Percentiles rank a stretch among this genome's conserved stretches.
Conservation (phyloP, 441 rosid species). For the Sinapis alba region DNA sequence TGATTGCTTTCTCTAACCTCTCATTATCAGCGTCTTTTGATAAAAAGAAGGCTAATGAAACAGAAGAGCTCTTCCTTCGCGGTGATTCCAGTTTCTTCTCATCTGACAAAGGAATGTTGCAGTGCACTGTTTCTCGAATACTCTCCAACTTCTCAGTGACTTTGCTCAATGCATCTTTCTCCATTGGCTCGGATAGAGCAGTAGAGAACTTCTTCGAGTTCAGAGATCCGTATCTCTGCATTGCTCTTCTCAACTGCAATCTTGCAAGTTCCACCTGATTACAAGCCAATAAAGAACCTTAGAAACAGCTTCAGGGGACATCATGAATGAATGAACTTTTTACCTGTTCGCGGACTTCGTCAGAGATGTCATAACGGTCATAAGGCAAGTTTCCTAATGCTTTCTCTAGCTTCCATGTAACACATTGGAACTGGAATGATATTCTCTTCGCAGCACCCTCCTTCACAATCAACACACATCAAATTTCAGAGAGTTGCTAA, state of each 20-base stretch:
- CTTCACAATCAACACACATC: constrained; percentile 48
- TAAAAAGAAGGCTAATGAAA: constrained; percentile 35
- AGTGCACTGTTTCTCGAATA: constrained; percentile 31
- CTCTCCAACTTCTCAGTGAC: constrained; percentile 34
- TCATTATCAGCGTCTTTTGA: constrained; percentile 41
- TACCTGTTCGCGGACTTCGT: constrained; percentile 90
- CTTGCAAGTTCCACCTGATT: constrained; percentile 68
- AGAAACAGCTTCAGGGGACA: not conserved
- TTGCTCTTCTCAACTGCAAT: constrained; percentile 75
- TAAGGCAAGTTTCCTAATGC: constrained; percentile 64
- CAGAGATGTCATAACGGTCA: constrained; percentile 68
- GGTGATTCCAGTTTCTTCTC: constrained; percentile 24
- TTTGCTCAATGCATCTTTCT: constrained; percentile 41
- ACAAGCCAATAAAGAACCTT: constrained; percentile 3
- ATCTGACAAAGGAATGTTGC: constrained; percentile 29
- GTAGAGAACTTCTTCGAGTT: constrained; percentile 48
- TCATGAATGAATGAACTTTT: not conserved
- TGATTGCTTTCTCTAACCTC: constrained; percentile 34
- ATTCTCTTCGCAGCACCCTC: constrained; percentile 68
- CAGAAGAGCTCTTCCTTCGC: constrained; percentile 36
- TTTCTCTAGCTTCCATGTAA: constrained; percentile 79
- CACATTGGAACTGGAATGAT: constrained; percentile 69
- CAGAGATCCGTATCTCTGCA: constrained; percentile 63
- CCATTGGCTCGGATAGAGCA: constrained; percentile 50
- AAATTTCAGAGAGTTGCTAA: constrained; percentile 45